Evolutionary conservation across 2,329 filamentous ascomycete species (phyloP), one percentile per base, ranked within the genome.

Genomic region (Fusarium sp.): DNA sequence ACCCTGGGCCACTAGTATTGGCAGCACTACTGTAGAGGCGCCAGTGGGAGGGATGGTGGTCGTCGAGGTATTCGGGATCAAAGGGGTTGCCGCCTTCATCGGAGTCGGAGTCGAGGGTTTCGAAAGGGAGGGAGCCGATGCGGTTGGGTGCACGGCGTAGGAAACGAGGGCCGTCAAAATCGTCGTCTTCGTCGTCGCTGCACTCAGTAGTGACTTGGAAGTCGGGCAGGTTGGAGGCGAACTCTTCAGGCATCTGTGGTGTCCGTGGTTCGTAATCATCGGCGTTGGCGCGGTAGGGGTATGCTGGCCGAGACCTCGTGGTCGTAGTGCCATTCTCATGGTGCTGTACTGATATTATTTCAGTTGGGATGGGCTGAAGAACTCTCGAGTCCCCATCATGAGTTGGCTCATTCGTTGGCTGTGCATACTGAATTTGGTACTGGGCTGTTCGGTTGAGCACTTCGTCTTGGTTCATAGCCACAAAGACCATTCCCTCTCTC

Each of bases 401-500:
- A 18, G 64, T 68, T 52, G 68, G 56, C 25, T 77, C 72, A 25
- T 68, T 73, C n/a, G 68, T 43, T 18, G 66, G 68, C 15, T 75
- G 74, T 28, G 85, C 81, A 76, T 93, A 94, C 75, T 92, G 89
- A 32, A 96, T 91, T 74, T 94, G 90, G 80, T 96, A 96, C 68
- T 91, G 88, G 11, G 92, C 88, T 16, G 94, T 96, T 65, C 92
- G 88, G 25, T 86, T 88, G 47, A 96, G 83, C 3, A 96, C 85
- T 68, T 96, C 92, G 74, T 97, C 91, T 42, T 91, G 89, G 44
- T 91, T 89, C 95, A 98, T 97, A 50, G 94, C 90, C 33, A 98
- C 88, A 79, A 98, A 98, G 2, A 98, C 89, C 88, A 98, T 92
- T 49, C 96, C 96, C 87, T 97, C 93, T 82, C 96, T 92, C 60